Evolutionary conservation across 2,329 filamentous ascomycete genomes (phyloP).

Genomic region (Claviceps pusilla): DNA sequence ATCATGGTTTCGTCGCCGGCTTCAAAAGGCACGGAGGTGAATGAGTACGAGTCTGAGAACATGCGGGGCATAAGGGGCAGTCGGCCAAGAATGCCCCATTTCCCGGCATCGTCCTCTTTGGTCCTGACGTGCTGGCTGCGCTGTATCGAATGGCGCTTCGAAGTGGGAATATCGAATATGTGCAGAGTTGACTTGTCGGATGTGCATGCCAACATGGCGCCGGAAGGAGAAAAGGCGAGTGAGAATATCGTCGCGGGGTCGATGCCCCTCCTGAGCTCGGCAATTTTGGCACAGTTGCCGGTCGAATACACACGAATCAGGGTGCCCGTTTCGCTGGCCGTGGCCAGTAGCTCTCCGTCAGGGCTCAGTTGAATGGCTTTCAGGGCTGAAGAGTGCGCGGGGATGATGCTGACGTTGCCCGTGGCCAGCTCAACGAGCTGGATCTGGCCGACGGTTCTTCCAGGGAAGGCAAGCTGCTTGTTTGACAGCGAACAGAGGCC

Average conservation of each 20-base stretch:
- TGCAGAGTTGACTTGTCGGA: constrained; percentile 95
- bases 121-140: constrained; percentile 16
- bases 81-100: constrained; percentile 75
- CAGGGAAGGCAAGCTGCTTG: constrained; percentile 67
- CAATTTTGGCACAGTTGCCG: constrained; percentile 61
- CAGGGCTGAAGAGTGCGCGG: constrained; percentile 68
- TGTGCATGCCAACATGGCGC: constrained; percentile 70
- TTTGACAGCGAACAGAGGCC: constrained; percentile 67
- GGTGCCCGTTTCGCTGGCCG: constrained; percentile 82
- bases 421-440: constrained; percentile 69
- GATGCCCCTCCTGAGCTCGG: constrained; percentile 75
- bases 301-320: constrained; percentile 77
- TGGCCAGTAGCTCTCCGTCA: constrained; percentile 71
- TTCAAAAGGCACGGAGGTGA: constrained; percentile 66
- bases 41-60: constrained; percentile 82
- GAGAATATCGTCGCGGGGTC: constrained; percentile 81
- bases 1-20: constrained; percentile 56
- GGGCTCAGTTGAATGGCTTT: constrained; percentile 65
- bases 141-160: constrained; percentile 24
- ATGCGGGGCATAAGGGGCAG: constrained; percentile 73
- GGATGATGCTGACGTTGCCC: constrained; percentile 81
- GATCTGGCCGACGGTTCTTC: constrained; percentile 74
- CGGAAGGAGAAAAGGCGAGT: constrained; percentile 72
- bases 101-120: constrained; percentile 37
- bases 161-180: constrained; percentile 69